These are phyloP conservation scores for Ustilago shanxiensis DNA, from an alignment of 1,284 basidiomycete species.

Conservation along the genomic window DNA sequence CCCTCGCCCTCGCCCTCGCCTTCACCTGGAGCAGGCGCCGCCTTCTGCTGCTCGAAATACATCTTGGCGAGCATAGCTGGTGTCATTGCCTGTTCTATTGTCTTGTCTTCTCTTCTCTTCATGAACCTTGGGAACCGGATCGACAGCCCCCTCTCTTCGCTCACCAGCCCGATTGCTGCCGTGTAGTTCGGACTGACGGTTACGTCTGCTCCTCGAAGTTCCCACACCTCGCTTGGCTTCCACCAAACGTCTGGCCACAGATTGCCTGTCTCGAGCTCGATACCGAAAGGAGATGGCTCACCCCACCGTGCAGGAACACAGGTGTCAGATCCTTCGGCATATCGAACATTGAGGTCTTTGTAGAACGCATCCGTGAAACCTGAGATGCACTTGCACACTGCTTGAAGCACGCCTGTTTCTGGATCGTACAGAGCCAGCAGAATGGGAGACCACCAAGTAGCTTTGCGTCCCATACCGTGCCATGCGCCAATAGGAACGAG, in stretches of 20 bases:
- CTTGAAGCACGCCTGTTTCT: constrained; percentile 77
- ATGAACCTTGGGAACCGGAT: constrained; percentile 71
- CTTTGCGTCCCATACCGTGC: constrained; percentile 93
- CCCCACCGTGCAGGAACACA: constrained; percentile 35
- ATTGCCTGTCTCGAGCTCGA: constrained; percentile 72
- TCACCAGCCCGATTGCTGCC: constrained; percentile 79
- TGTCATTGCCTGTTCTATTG: constrained; percentile 54
- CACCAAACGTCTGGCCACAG: constrained; percentile 81
- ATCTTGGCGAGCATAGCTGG: constrained; percentile 59
- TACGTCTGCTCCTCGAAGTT: constrained; percentile 82
- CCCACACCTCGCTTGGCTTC: constrained; percentile 79
- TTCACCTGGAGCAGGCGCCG: constrained; percentile 25
- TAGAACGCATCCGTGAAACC: constrained; percentile 92
- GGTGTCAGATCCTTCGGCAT: constrained; percentile 41
- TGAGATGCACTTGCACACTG: constrained; percentile 70
- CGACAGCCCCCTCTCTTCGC: constrained; percentile 76
- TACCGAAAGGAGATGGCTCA: constrained; percentile 36
- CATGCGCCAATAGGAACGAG: constrained; percentile 74
- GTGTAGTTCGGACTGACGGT: constrained; percentile 89
- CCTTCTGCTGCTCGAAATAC: constrained; percentile 59
- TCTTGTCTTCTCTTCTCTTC: constrained; percentile 60
- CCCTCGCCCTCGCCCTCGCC: constrained; percentile 24
- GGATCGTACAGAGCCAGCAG: constrained; percentile 83
- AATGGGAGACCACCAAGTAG: constrained; percentile 92
- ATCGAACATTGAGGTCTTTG: constrained; percentile 70